A percentile compares a stretch with the other conserved stretches of the same genome.
Evolutionary conservation across 257 asterid species (phyloP).

Genomic region (Solanum rostratum): DNA sequence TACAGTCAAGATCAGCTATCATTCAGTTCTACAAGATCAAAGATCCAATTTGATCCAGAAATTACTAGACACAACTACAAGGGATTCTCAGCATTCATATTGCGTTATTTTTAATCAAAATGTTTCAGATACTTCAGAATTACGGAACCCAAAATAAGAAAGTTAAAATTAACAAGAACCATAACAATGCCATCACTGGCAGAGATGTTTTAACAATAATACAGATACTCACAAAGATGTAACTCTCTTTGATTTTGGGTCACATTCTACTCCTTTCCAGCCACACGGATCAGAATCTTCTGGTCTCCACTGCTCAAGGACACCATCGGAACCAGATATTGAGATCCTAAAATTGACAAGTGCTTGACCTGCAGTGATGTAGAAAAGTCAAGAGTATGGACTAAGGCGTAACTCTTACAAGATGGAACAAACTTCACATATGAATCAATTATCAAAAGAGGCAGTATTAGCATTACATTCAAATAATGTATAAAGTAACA

Average conservation of each 20-base stretch:
- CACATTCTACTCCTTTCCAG: constrained; percentile 9
- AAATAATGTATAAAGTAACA: not conserved
- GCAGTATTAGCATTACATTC: not conserved
- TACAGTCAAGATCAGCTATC: not conserved
- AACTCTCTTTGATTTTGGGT: constrained; percentile 7
- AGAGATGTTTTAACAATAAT: not conserved
- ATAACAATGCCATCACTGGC: not conserved
- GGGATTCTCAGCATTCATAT: not conserved
- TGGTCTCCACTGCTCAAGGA: constrained; percentile 7
- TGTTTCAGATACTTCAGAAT: not conserved
- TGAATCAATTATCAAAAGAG: not conserved
- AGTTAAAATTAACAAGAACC: not conserved
- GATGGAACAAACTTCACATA: not conserved
- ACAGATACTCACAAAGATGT: constrained; percentile 4
- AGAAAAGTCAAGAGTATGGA: not conserved
- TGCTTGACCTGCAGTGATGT: constrained; percentile 1
- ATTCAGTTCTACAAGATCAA: not conserved
- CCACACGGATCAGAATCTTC: constrained; percentile 9
- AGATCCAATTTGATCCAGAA: not conserved
- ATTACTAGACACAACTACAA: not conserved
- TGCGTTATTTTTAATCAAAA: not conserved
- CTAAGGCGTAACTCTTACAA: not conserved
- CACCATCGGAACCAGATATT: constrained; percentile 4
- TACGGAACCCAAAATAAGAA: not conserved
- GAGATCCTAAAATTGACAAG: constrained; percentile 2